These are phyloP conservation scores for Pseudocercospora crystallina DNA, from an alignment of 2,329 filamentous ascomycete species.

Conservation along the genomic window DNA sequence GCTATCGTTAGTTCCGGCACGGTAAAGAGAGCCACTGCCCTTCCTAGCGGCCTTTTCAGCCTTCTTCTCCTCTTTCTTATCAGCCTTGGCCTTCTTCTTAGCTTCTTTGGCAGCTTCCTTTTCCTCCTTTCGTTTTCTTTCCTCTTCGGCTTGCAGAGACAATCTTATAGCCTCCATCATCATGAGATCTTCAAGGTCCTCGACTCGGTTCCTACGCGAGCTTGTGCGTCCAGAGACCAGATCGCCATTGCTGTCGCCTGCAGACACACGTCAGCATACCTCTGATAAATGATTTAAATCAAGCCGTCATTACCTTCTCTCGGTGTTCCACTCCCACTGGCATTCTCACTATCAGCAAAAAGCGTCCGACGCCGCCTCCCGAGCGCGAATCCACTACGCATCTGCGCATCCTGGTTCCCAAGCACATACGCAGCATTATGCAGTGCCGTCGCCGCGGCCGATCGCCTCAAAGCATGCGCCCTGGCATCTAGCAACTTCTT, in stretches of 20 bases:
- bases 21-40: constrained; percentile 56
- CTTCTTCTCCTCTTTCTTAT: constrained; percentile 64
- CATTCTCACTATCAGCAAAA: constrained; percentile 50
- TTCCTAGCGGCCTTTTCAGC: constrained; percentile 68
- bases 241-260: constrained; percentile 31
- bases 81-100: constrained; percentile 81
- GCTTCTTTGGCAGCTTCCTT: constrained; percentile 78
- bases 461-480: constrained; percentile 78
- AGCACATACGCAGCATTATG: constrained; percentile 95
- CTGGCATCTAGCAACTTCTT: constrained; percentile 83
- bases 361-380: constrained; percentile 53
- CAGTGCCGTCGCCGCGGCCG: constrained; percentile 88
- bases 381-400: constrained; percentile 43
- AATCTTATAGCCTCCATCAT: constrained; percentile 93
- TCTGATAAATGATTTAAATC: constrained; percentile 20
- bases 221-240: constrained; percentile 46
- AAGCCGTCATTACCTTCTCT: constrained; percentile 35
- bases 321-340: constrained; percentile 48
- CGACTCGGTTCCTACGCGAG: constrained; percentile 65
- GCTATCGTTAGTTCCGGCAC: constrained; percentile 35
- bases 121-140: constrained; percentile 80
- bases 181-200: constrained; percentile 97
- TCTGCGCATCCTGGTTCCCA: constrained; percentile 47
- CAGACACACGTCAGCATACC: constrained; percentile 7
- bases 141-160: constrained; percentile 89